Evolutionary conservation across 2,329 filamentous ascomycete species (phyloP), one percentile per base, ranked within the genome.

Genomic region (Aspergillus texensis): DNA sequence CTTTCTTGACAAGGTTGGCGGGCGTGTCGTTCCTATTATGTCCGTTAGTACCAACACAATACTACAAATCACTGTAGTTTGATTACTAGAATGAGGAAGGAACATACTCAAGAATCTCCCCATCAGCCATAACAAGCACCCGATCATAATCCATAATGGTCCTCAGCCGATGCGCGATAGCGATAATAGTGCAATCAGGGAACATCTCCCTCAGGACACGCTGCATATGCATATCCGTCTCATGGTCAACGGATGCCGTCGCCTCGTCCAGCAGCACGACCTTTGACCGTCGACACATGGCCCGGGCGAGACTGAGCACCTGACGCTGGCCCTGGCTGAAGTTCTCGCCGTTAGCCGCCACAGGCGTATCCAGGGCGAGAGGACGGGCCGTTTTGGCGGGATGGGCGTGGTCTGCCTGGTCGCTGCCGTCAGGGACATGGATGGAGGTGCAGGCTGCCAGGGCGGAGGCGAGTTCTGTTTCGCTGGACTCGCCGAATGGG

Each of bases 91-190:
- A 36, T 10, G 16, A 34, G 21, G n/a, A 41, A 12, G 4, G 16
- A 34, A 68, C 70, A 48, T 78, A 83, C 82, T 88, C 85, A 11
- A 85, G 67, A 8, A 88, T 83, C 34, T 76, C 76, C 0, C 86
- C 86, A 0, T 79, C 81, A 9, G 80, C 81, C 83, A 88, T 83
- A 19, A 88, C 85, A 3, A 88, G 80, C 1, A 89, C 81, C 34
- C 79, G 79, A 68, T 89, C 85, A 65, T 86, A 88, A 72, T 88
- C 85, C 62, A 86, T 83, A 11, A 90, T 88, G 0, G 88, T 88
- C 73, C 89, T 85, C 1, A 89, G 77, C 1, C 87, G 81, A 72
- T 90, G 88, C n/a, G 88, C 87, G 71, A 90, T 89, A 0, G 87
- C 88, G 48, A 90, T 87, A 2, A 90, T 86, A 0, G 88, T 89